Evolutionary conservation across 192 early-diverging fungal genomes (phyloP).

Genomic region (Coemansia sp.): DNA sequence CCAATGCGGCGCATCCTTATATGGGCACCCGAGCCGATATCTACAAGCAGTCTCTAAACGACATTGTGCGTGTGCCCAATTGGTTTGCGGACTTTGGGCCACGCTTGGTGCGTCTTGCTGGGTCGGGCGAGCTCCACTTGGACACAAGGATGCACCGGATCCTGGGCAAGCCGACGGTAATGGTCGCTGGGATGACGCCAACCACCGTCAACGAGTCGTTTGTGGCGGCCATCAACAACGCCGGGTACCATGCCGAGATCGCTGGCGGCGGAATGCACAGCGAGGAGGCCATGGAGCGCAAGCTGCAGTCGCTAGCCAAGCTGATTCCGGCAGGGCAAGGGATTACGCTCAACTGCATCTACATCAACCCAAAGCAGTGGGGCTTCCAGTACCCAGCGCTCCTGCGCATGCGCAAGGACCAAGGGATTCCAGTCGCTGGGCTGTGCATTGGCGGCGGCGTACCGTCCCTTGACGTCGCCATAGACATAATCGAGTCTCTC

Average conservation of each 20-base stretch:
- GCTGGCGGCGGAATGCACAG: slow-evolving; percentile 90
- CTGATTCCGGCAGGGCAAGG: slow-evolving; percentile 75
- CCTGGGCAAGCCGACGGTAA: slow-evolving; percentile 84
- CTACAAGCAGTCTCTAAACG: slow-evolving; percentile 64
- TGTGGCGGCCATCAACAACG: slow-evolving; percentile 81
- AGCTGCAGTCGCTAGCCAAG: slow-evolving; percentile 72
- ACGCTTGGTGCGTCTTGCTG: slow-evolving; percentile 65
- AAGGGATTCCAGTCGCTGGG: slow-evolving; percentile 89
- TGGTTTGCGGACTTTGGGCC: slow-evolving; percentile 88
- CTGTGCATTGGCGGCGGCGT: slow-evolving; percentile 91
- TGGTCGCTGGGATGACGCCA: slow-evolving; percentile 96
- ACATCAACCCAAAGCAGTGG: slow-evolving; percentile 89
- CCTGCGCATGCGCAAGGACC: slow-evolving; percentile 68
- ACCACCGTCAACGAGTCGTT: slow-evolving; percentile 76
- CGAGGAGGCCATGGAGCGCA: slow-evolving; percentile 63
- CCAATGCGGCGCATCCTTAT: slow-evolving; percentile 42
- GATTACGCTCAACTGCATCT: slow-evolving; percentile 89
- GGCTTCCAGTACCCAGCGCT: slow-evolving; percentile 74
- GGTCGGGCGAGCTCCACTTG: slow-evolving; percentile 66
- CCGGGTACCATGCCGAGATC: slow-evolving; percentile 88
- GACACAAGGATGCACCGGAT: slow-evolving; percentile 84
- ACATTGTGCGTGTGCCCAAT: slow-evolving; percentile 77
- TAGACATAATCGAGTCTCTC: slow-evolving; percentile 74
- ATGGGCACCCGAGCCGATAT: slow-evolving; percentile 72
- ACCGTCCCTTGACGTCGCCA: slow-evolving; percentile 81